A percentile compares a stretch with the other conserved stretches of the same genome.
These are phyloP conservation scores for Ilyonectria sp. DNA, from an alignment of 2,329 filamentous ascomycete genomes.

Conservation along the genomic window DNA sequence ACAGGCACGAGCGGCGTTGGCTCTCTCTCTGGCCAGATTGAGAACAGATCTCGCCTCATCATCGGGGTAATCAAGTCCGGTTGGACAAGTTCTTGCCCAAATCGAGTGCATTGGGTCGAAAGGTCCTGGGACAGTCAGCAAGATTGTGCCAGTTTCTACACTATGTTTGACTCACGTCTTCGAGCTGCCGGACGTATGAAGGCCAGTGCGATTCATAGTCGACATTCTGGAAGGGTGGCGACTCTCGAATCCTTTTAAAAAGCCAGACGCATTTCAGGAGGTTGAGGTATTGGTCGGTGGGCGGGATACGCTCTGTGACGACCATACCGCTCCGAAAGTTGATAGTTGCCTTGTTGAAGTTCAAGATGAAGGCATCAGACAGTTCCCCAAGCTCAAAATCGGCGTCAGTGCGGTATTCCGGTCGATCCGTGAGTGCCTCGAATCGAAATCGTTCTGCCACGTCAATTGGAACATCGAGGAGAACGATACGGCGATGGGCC, in stretches of 20 bases:
- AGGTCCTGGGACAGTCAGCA: conserved; percentile 45
- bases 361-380: conserved; percentile 52
- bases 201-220: conserved; percentile 52
- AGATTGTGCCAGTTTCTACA: rapidly evolving
- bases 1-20: conserved; percentile 48
- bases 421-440: conserved; percentile 40
- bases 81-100: conserved; percentile 47
- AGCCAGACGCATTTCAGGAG: conserved; percentile 54
- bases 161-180: conserved; percentile 45
- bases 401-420: conserved; percentile 38
- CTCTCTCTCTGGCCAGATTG: conserved; percentile 51
- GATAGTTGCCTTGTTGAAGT: conserved; percentile 47
- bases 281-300: conserved; percentile 50
- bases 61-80: conserved; percentile 37
- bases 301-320: conserved; percentile 44
- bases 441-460: conserved; percentile 45
- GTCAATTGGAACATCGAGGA: conserved; percentile 40
- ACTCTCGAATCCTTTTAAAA: conserved; percentile 39
- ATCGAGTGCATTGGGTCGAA: conserved; percentile 47
- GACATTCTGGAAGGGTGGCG: conserved; percentile 30
- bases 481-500: conserved; percentile 31
- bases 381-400: conserved; percentile 47
- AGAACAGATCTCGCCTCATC: conserved; percentile 45
- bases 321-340: conserved; percentile 46
- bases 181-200: conserved; percentile 52